Percentiles rank a stretch among this genome's conserved stretches.
Conservation (phyloP, 352 stramenopile genomes). For the Globisporangium viniferum region DNA sequence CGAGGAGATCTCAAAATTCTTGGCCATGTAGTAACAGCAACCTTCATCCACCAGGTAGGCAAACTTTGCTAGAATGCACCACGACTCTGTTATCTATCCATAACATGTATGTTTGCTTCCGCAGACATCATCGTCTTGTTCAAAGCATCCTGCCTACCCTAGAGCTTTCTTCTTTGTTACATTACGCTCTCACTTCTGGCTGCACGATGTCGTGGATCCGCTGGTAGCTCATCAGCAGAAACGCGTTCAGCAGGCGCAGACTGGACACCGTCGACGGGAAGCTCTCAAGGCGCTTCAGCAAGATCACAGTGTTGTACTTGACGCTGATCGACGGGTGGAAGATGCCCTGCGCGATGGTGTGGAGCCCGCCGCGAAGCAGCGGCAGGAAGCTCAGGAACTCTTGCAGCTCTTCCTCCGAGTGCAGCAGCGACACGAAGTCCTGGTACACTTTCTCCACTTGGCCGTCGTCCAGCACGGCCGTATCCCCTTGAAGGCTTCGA, state of each 20-base stretch:
- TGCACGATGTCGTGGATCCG: constrained; percentile 79
- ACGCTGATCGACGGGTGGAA: constrained; percentile 86
- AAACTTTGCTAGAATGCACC: neutral
- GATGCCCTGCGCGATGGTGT: constrained; percentile 81
- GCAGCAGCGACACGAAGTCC: constrained; percentile 73
- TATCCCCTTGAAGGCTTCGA: constrained; percentile 70
- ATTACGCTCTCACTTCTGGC: constrained; percentile 32
- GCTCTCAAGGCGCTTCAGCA: constrained; percentile 84
- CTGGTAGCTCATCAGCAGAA: constrained; percentile 83
- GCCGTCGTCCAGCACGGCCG: constrained; percentile 68
- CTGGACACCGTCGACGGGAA: constrained; percentile 70
- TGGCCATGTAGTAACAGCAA: constrained; percentile 16
- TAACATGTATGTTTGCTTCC: neutral
- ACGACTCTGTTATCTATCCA: neutral
- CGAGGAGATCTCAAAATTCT: constrained; percentile 48
- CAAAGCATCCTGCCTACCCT: too few relatives aligned
- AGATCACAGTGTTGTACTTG: constrained; percentile 86
- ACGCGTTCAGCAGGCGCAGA: constrained; percentile 70
- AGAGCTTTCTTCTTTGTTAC: neutral
- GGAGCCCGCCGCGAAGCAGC: constrained; percentile 67
- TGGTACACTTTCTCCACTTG: constrained; percentile 82
- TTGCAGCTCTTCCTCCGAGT: constrained; percentile 73
- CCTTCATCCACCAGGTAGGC: too few relatives aligned
- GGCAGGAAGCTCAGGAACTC: constrained; percentile 85
- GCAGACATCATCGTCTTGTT: neutral